Conservation (phyloP, 257 asterid species). For the Jacaranda mimosifolia region DNA sequence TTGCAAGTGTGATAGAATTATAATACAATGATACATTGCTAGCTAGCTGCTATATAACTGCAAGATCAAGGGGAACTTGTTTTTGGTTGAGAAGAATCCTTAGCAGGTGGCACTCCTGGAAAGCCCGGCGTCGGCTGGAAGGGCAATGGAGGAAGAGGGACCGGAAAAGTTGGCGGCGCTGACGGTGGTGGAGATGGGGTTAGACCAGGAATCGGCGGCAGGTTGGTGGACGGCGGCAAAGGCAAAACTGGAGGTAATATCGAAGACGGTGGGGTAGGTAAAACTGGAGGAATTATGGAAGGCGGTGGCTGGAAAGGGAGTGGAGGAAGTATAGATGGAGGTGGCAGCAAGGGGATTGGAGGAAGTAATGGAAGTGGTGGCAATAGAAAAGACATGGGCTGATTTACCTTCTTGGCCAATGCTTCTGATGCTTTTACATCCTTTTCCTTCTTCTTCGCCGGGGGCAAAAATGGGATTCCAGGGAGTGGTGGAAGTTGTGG, state of each 20-base stretch:
- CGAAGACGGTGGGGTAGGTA: constrained; percentile 55
- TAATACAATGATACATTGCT: constrained; percentile 13
- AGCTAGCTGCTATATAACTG: constrained; percentile 19
- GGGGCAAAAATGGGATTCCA: constrained; percentile 43
- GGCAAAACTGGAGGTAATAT: constrained; percentile 58
- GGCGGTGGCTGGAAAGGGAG: constrained; percentile 55
- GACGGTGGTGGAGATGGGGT: constrained; percentile 54
- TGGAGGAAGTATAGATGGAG: constrained; percentile 47
- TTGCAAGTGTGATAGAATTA: not conserved
- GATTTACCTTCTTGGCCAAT: constrained; percentile 20
- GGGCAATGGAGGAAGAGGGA: constrained; percentile 53
- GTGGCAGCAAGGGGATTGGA: constrained; percentile 53
- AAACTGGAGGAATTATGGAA: constrained; percentile 57
- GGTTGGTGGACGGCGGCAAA: constrained; percentile 55
- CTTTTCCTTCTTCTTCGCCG: not conserved
- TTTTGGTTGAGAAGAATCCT: constrained; percentile 42
- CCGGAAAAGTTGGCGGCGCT: constrained; percentile 46
- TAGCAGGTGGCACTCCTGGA: constrained; percentile 67
- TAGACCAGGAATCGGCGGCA: constrained; percentile 65
- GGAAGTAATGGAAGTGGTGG: constrained; percentile 53
- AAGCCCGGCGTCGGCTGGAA: constrained; percentile 70
- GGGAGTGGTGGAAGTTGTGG: constrained; percentile 75
- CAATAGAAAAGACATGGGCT: constrained; percentile 31
- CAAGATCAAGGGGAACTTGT: constrained; percentile 51
- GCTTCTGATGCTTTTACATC: constrained; percentile 12